phyloP scores from a whole-genome alignment of 225 moss, liverwort and hornwort genomes.

The Marchantia paleacea region DNA sequence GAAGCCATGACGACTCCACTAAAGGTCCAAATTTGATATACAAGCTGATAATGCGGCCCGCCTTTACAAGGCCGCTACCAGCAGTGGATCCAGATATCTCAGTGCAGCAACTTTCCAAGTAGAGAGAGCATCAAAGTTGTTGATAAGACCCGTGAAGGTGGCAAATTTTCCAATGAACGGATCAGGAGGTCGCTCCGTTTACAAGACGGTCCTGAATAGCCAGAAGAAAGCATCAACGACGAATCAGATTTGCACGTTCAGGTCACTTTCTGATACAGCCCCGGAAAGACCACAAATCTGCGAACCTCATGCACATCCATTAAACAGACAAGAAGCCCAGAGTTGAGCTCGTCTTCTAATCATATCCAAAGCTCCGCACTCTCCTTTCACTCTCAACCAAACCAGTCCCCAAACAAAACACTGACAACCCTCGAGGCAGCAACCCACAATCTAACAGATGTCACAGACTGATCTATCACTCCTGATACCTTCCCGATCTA shows the following conservation, averaged over 20 bases:
- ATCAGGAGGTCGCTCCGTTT: neutral
- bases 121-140: neutral
- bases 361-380: neutral
- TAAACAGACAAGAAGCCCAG: neutral
- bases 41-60: slow-evolving; percentile 13
- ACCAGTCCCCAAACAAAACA: neutral
- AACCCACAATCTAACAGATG: neutral
- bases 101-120: neutral
- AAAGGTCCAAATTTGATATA: slow-evolving; percentile 1
- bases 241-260: neutral
- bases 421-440: neutral
- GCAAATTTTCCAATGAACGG: neutral
- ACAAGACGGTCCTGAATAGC: neutral
- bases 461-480: neutral
- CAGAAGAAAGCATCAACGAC: neutral
- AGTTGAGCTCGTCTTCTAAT: neutral
- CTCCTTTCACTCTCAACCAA: neutral
- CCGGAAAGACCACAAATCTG: neutral
- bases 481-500: neutral
- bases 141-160: neutral
- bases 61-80: slow-evolving; percentile 2
- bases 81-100: slow-evolving; percentile 14
- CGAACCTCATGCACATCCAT: neutral
- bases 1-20: slow-evolving; percentile 25
- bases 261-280: neutral